These are phyloP conservation scores for Candolleomyces efflorescens DNA, from an alignment of 768 basidiomycete genomes.

Conservation along the genomic window DNA sequence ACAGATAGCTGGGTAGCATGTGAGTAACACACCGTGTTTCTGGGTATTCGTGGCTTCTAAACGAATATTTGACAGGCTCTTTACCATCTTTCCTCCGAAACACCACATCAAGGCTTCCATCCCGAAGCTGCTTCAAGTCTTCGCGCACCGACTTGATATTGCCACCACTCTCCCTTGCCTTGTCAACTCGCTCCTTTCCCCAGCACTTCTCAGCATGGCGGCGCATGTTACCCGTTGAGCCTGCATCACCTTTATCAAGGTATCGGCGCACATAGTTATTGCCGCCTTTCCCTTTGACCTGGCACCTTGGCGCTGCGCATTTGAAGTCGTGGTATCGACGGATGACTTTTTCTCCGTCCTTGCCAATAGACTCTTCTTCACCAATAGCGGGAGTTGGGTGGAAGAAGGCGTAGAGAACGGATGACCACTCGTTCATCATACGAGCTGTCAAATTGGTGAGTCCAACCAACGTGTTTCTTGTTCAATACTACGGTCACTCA, in stretches of 20 bases:
- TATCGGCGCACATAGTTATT: constrained; percentile 4
- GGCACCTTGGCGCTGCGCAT: background rate
- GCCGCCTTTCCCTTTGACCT: constrained; percentile 18
- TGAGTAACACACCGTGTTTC: constrained; percentile 18
- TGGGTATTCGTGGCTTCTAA: constrained; percentile 18
- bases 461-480: too few species aligned
- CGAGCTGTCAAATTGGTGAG: constrained; percentile 9
- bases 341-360: constrained; percentile 15
- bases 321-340: constrained; percentile 23
- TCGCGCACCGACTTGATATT: background rate
- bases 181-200: constrained; percentile 19
- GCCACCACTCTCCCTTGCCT: constrained; percentile 3
- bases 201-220: constrained; percentile 29
- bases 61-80: constrained; percentile 26
- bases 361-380: background rate
- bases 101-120: constrained; percentile 20
- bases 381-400: constrained; percentile 15
- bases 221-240: constrained; percentile 25
- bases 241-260: constrained; percentile 15
- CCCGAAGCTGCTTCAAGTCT: background rate
- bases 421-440: constrained; percentile 24
- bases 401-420: constrained; percentile 33
- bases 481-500: background rate
- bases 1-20: too few species aligned
- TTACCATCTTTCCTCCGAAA: constrained; percentile 25